phyloP scores from a whole-genome alignment of 129 eudicot genomes.

The Artemisia argyi region DNA sequence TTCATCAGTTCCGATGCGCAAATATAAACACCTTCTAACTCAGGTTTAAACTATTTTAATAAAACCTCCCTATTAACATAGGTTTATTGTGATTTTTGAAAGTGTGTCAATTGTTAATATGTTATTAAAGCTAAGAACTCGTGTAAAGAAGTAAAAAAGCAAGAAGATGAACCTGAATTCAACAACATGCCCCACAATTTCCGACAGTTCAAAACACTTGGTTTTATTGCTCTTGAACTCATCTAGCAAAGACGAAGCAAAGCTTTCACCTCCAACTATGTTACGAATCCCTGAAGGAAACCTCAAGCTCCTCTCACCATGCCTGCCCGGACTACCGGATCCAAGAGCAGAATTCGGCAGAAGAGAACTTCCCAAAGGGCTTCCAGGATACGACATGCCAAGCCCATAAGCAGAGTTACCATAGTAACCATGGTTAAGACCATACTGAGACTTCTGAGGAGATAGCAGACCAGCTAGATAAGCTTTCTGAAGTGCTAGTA shows the following conservation, averaged over 20 bases:
- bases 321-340: constrained; percentile 82
- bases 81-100: neutral
- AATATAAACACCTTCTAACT: neutral
- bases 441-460: constrained; percentile 74
- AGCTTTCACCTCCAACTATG: constrained; percentile 58
- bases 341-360: constrained; percentile 72
- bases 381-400: constrained; percentile 74
- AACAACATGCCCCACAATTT: constrained; percentile 85
- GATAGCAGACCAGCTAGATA: constrained; percentile 62
- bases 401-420: constrained; percentile 62
- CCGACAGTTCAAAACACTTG: constrained; percentile 83
- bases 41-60: neutral
- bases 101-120: neutral
- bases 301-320: constrained; percentile 65
- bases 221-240: constrained; percentile 95
- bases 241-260: constrained; percentile 75
- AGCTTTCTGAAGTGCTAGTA: constrained; percentile 75
- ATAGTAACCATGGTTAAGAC: constrained; percentile 65
- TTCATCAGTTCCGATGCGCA: neutral
- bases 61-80: neutral
- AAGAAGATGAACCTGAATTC: constrained; percentile 74
- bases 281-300: constrained; percentile 73
- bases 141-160: neutral
- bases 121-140: neutral
- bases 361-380: constrained; percentile 52